Base-by-base conservation (phyloP, 306 rosid genomes). In the Comarum palustre region DNA sequence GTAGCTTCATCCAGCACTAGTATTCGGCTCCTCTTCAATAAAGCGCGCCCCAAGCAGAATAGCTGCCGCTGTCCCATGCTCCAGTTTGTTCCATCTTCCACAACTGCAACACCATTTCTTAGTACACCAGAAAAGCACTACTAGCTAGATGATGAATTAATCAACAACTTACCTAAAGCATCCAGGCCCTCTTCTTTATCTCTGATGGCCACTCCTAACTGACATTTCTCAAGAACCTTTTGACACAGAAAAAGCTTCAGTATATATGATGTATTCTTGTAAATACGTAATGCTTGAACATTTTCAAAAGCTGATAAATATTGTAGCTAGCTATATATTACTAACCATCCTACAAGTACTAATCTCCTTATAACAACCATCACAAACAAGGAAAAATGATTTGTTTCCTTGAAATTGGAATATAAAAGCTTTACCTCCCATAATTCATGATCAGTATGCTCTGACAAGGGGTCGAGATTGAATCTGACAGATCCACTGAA, bases 41-140 rank as follows among this genome's bases (percentile, higher is more conserved):
- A 17, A 9, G 84, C 80, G 0, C 84, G 74, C 34, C 81, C 84
- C 36, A 80, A 38, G 36, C 84, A 80, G 31, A 80, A 80, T 5
- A 80, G 61, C 59, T 80, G 84, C 16, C 84, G 22, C 66, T 80
- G 71, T 42, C 84, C 81, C 81, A 80, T 76, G 80, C 84, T 80
- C 84, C 84, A 80, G 48, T 80, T 80, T 66, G 75, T 71, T 59
- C 84, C 84, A 34, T 80, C 80, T 61, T 80, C 66, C 3, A 66
- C 69, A 15, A 76, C 84, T 80, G 71, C 38, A 38, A 16, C 54
- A 13, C 65, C 43, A 11, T 10, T 36, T 70, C 20, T 70, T 4
- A 52, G 34, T 41, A 27, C 72, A 67, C 43, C 9, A 38, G 0
- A 46, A 68, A 68, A 15, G 3, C 34, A 27, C 27, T 68, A 41